Evolutionary conservation across 768 basidiomycete species (phyloP).

Genomic region (Trametes sanguinea): DNA sequence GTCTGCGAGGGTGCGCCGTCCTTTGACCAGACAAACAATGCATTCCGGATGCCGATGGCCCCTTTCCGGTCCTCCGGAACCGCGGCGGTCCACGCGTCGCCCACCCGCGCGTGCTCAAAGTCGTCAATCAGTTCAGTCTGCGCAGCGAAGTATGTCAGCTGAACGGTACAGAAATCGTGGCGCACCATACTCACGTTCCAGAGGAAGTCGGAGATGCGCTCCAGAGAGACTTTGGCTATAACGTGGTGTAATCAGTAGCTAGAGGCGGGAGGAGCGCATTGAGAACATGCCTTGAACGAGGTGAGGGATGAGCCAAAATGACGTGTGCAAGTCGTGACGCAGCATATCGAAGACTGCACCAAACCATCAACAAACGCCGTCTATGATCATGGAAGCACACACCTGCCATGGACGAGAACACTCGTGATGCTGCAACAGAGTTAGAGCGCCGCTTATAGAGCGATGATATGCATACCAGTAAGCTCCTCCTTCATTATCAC

Average conservation of each 20-base stretch:
- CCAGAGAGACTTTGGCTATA: conserved; percentile 40
- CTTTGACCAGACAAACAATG: conserved; percentile 22
- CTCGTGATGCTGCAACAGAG: conserved; percentile 8
- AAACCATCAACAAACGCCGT: too few species aligned
- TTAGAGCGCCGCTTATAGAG: neutral
- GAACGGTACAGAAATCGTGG: neutral
- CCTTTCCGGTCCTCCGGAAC: conserved; percentile 7
- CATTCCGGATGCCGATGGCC: conserved; percentile 21
- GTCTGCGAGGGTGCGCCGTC: conserved; percentile 3
- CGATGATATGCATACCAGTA: conserved; percentile 26
- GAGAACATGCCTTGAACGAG: conserved; percentile 4
- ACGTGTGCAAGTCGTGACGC: conserved; percentile 4
- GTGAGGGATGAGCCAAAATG: conserved; percentile 4
- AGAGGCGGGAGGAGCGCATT: neutral
- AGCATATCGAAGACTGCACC: conserved; percentile 18
- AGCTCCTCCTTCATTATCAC: conserved; percentile 41
- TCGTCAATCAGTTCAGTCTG: conserved; percentile 27
- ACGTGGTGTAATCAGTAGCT: neutral
- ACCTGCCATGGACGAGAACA: conserved; percentile 24
- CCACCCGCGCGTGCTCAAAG: conserved; percentile 8
- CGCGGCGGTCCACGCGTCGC: neutral
- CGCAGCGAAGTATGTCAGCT: too few species aligned
- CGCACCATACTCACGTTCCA: conserved; percentile 25
- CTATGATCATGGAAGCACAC: neutral
- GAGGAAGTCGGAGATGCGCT: conserved; percentile 44